Evolutionary conservation across 345 rosid genomes (phyloP), one percentile per base, ranked within the genome.

Genomic region (Populus davidiana): DNA sequence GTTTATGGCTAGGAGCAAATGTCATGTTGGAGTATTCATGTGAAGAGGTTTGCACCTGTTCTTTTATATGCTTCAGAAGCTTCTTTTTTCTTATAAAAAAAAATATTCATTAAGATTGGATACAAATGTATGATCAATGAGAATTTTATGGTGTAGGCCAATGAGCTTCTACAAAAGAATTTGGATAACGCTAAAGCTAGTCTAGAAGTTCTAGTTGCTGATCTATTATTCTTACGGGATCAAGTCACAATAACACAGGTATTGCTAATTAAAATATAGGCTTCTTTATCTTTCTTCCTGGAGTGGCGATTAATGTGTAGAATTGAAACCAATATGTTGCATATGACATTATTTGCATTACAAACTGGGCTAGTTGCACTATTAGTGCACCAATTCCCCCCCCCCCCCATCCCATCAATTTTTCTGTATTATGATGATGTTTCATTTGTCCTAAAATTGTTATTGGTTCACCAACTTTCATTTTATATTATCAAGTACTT

Each of bases 161-260:
- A 89, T 56, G 79, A 83, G 61, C 95, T 96, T 84, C 86, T 94
- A 61, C 85, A 90, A 74, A 92, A 90, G 87, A 93, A 96, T 80
- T 84, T 93, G 81, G 96, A 93, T 23, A 96, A 93, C 81, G 97
- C 99, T 74, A 96, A 88, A 89, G 97, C 97, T 67, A 96, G 99
- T 82, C 82, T 94, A 79, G 95, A 90, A 87, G 98, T 90, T 77
- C 97, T 96, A 69, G 75, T 94, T 70, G 89, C 89, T 12, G 98
- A 96, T 89, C 86, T 92, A 56, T 98, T 90, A 67, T 94, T 96
- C 83, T 86, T 91, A 85, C 89, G 97, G 90, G 98, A 96, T 82
- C 98, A 96, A 81, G 97, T 92, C 82, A 94, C 97, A 69, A 89
- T 92, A 84, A 94, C 98, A 63, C 97, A 92, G 98, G 97, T 96